Evolutionary conservation across 257 asterid genomes (phyloP).

Genomic region (Agastache rugosa): DNA sequence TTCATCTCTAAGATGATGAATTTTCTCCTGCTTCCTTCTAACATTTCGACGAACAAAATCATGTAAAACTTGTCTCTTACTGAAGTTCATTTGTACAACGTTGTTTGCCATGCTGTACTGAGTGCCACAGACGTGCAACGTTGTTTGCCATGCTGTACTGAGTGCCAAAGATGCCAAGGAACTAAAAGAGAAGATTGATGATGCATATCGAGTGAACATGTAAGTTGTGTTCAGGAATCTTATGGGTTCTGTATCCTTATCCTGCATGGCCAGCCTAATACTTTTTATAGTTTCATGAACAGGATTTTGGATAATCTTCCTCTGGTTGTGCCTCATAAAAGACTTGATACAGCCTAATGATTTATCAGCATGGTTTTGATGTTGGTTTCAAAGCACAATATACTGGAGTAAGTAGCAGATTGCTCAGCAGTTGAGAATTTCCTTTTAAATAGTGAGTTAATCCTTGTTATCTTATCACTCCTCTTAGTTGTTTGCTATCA

Average conservation of each 20-base stretch:
- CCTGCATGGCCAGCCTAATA: conserved; percentile 24
- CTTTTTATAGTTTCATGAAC: conserved; percentile 30
- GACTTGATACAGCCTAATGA: conserved; percentile 60
- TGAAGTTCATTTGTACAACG: conserved; percentile 38
- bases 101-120: conserved; percentile 75
- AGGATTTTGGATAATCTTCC: conserved; percentile 97
- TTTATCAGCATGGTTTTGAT: conserved; percentile 73
- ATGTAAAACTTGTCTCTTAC: conserved; percentile 15
- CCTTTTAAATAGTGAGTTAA: conserved; percentile 11
- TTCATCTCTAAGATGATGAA: not conserved
- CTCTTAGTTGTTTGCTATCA: conserved; percentile 29
- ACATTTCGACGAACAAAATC: not conserved
- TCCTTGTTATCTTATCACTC: no score
- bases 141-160: conserved; percentile 48
- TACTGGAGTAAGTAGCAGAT: no score
- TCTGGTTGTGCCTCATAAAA: conserved; percentile 72
- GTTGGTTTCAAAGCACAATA: no score
- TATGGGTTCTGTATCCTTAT: conserved; percentile 13
- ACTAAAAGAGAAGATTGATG: conserved; percentile 63
- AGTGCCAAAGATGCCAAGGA: conserved; percentile 59
- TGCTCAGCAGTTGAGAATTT: conserved; percentile 1
- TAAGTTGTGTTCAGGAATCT: conserved; percentile 28
- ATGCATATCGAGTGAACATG: conserved; percentile 68
- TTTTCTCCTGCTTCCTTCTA: not conserved
- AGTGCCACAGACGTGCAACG: conserved; percentile 63